Evolutionary conservation across 2,329 filamentous ascomycete genomes (phyloP).

Genomic region (Elsinoe arachidis): DNA sequence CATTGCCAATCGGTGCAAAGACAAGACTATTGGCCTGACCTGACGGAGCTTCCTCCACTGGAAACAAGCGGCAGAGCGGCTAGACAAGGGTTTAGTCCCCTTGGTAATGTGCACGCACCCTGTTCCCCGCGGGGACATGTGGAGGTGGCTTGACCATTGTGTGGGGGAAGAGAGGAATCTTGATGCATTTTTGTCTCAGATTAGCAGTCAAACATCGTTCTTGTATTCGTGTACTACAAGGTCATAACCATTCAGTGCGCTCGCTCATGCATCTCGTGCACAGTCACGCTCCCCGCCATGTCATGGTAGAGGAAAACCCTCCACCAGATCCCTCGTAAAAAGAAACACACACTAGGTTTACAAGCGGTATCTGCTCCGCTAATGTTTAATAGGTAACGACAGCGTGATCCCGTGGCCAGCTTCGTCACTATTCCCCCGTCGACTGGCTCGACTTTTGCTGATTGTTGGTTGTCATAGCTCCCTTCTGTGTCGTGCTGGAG

Average conservation of each 20-base stretch:
- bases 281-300: neutral
- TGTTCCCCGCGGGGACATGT: conserved; percentile 3
- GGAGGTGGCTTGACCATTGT: neutral
- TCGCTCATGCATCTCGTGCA: neutral
- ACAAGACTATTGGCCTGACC: neutral
- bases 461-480: conserved; percentile 1
- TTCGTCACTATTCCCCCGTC: neutral
- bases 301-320: neutral
- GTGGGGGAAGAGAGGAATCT: neutral
- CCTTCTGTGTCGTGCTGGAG: conserved; percentile 4
- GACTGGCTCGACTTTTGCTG: conserved; percentile 1
- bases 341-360: conserved; percentile 8
- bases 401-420: neutral
- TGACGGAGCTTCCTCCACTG: conserved; percentile 5
- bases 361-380: neutral
- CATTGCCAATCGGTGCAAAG: conserved; percentile 1
- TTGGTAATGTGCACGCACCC: neutral
- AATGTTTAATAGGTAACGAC: neutral
- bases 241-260: neutral
- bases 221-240: conserved; percentile 2
- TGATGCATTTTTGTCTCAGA: neutral
- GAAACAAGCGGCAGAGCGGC: neutral
- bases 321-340: neutral
- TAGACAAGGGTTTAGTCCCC: neutral
- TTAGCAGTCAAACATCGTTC: neutral